A percentile compares a stretch with the other conserved stretches of the same genome.
Evolutionary conservation across 345 rosid species (phyloP).

Genomic region (Linum trigynum): DNA sequence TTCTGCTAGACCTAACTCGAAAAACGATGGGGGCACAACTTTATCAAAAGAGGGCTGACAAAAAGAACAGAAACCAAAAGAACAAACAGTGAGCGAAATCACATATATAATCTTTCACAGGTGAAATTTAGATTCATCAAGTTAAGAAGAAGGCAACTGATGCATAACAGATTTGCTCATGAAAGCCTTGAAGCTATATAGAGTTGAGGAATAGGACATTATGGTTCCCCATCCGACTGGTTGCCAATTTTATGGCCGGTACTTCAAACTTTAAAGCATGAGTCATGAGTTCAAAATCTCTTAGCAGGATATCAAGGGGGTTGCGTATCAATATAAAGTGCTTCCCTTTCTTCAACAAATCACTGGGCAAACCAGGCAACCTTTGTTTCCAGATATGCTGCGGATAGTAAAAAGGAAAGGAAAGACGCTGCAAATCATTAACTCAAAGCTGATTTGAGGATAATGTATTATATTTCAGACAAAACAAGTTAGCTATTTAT

Average conservation of each 20-base stretch:
- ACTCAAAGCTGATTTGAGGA: conserved; percentile 24
- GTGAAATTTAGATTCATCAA: no score
- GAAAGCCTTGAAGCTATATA: conserved; percentile 1
- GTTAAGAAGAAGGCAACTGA: no score
- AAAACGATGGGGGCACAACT: conserved; percentile 56
- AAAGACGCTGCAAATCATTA: conserved; percentile 18
- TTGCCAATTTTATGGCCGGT: no score
- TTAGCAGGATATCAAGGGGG: conserved; percentile 72
- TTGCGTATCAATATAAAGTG: conserved; percentile 70
- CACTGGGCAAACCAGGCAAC: conserved; percentile 47
- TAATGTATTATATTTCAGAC: conserved; percentile 31
- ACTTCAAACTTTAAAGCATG: no score
- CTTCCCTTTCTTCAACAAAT: conserved; percentile 66
- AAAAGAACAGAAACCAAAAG: conserved; percentile 8
- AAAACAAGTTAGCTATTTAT: no score
- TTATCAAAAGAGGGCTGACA: conserved; percentile 55
- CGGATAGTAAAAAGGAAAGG: not conserved
- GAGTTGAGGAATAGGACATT: not conserved
- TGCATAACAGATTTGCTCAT: no score
- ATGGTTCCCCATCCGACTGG: no score
- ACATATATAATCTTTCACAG: not conserved
- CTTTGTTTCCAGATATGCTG: conserved; percentile 70
- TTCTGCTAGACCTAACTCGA: conserved; percentile 67
- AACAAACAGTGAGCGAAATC: not conserved
- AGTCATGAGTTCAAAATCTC: no score